phyloP scores from a whole-genome alignment of 176 grass and related monocot species.

The Raddia distichophylla region DNA sequence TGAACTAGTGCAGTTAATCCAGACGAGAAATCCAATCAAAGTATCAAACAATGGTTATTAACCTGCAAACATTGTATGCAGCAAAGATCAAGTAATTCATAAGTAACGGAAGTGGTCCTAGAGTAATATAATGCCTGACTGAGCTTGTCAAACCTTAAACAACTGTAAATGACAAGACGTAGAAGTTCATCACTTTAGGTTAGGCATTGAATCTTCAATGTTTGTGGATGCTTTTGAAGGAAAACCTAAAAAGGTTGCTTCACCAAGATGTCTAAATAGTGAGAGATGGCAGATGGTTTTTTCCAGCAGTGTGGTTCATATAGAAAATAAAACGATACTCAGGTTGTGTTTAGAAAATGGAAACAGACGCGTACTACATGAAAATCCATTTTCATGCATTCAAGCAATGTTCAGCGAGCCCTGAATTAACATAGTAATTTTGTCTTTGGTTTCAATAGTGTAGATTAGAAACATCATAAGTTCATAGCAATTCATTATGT shows the following conservation, averaged over 20 bases:
- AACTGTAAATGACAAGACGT: not conserved
- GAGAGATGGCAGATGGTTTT: not conserved
- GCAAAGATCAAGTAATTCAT: not conserved
- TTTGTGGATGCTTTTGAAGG: conserved; percentile 2
- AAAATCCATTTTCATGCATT: conserved; percentile 21
- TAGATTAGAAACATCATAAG: conserved; percentile 31
- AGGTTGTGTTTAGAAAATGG: not conserved
- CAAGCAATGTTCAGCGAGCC: conserved; percentile 31
- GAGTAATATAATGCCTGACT: not conserved
- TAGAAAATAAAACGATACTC: not conserved
- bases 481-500: conserved; percentile 21
- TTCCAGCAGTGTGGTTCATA: not conserved
- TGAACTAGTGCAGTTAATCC: conserved; percentile 5
- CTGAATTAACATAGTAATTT: conserved; percentile 37
- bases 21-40: conserved; percentile 18
- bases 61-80: conserved; percentile 31
- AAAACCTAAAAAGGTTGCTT: not conserved
- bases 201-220: not conserved
- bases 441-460: conserved; percentile 36
- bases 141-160: not conserved
- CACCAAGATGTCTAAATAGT: not conserved
- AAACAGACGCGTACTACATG: conserved; percentile 15
- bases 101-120: not conserved
- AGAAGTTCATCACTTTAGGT: conserved; percentile 5
- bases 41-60: conserved; percentile 18